A percentile compares a stretch with the other conserved stretches of the same genome.
Evolutionary conservation across 2,329 filamentous ascomycete genomes (phyloP).

Genomic region (Fusarium torreyae): DNA sequence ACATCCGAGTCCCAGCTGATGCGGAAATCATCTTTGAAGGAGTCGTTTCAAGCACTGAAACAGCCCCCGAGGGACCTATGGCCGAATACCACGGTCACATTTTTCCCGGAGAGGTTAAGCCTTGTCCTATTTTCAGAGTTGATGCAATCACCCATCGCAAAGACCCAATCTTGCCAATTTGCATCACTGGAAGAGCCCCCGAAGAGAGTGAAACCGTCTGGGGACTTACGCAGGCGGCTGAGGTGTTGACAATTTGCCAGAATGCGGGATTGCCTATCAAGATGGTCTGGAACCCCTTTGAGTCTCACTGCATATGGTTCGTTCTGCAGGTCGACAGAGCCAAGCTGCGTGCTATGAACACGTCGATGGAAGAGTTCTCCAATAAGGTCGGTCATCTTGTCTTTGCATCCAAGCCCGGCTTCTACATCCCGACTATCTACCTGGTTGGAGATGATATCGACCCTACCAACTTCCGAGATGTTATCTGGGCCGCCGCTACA

Average conservation of each 20-base stretch:
- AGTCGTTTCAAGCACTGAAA: too few relatives aligned
- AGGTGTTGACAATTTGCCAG: background rate
- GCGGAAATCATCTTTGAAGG: too few relatives aligned
- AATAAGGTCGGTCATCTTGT: background rate
- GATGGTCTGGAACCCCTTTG: slow-evolving; percentile 1
- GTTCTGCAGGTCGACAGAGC: background rate
- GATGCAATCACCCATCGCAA: too few relatives aligned
- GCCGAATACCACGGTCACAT: too few relatives aligned
- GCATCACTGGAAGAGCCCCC: background rate
- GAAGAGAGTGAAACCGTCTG: background rate
- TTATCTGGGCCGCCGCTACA: background rate
- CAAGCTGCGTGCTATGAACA: background rate
- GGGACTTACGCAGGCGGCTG: background rate
- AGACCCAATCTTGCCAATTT: background rate
- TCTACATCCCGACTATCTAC: background rate
- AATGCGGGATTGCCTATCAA: background rate
- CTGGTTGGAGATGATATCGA: background rate
- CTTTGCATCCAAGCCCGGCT: background rate
- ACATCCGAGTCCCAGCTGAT: too few relatives aligned
- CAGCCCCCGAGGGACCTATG: too few relatives aligned
- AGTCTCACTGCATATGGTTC: slow-evolving; percentile 6
- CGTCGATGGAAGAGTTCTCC: background rate
- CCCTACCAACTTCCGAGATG: background rate
- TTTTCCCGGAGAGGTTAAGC: too few relatives aligned
- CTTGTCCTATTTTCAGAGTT: too few relatives aligned